Conservation (phyloP, 176 grass and related monocot genomes). For the Juncus effusus region DNA sequence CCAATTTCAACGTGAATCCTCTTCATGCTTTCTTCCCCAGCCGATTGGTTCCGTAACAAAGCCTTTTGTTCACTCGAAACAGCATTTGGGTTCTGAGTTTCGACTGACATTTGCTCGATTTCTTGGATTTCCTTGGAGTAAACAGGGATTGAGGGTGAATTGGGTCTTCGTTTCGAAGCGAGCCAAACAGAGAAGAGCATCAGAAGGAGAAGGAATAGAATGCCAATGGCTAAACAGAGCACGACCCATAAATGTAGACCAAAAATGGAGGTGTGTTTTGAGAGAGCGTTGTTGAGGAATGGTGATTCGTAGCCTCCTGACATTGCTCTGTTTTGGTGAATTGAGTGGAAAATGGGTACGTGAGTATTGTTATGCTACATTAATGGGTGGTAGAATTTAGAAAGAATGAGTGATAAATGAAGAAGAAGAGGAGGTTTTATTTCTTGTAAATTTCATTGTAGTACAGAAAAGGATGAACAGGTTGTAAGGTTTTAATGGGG, state of each 20-base stretch:
- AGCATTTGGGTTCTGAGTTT: conserved; percentile 46
- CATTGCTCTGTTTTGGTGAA: background rate
- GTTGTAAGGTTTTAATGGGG: too few relatives aligned
- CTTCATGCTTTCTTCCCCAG: conserved; percentile 40
- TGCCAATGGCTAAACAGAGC: conserved; percentile 60
- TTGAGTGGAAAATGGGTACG: too few relatives aligned
- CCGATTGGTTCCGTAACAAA: conserved; percentile 22
- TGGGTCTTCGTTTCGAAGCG: conserved; percentile 28
- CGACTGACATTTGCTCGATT: conserved; percentile 53
- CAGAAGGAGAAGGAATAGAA: conserved; percentile 75
- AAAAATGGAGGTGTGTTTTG: conserved; percentile 60
- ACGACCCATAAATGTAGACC: conserved; percentile 89
- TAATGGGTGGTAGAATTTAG: too few relatives aligned
- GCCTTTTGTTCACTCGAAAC: conserved; percentile 16
- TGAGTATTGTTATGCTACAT: too few relatives aligned
- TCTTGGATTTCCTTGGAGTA: conserved; percentile 98
- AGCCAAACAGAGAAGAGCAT: conserved; percentile 70
- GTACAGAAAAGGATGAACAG: background rate
- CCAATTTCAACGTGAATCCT: conserved; percentile 80
- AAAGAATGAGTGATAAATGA: background rate
- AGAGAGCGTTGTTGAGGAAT: conserved; percentile 57
- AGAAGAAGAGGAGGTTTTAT: background rate
- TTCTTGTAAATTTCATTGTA: conserved; percentile 1
- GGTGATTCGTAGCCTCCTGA: conserved; percentile 29
- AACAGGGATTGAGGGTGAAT: conserved; percentile 48